These are phyloP conservation scores for Bipolaris bicolor DNA, from an alignment of 2,329 filamentous ascomycete genomes.

Conservation along the genomic window DNA sequence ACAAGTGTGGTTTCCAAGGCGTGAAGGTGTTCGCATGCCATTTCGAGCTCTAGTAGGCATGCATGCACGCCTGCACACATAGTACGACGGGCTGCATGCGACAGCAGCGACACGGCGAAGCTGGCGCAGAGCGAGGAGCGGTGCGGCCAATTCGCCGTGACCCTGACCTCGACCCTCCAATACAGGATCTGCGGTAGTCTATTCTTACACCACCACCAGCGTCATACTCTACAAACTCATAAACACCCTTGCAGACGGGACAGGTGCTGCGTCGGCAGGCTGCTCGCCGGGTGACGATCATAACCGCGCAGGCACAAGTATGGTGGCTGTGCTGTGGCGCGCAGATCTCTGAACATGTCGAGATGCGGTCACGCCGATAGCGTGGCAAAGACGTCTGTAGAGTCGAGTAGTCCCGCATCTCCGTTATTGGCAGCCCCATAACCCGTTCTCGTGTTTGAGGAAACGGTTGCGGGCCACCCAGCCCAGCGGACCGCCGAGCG, in stretches of 20 bases:
- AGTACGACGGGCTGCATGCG: background rate
- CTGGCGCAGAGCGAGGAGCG: background rate
- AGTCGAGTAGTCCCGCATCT: background rate
- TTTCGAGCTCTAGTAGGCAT: conserved; percentile 1
- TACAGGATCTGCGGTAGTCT: conserved; percentile 7
- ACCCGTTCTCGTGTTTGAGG: conserved; percentile 14
- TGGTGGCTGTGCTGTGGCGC: conserved; percentile 36
- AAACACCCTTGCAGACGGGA: conserved; percentile 15
- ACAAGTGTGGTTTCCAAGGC: conserved; percentile 11
- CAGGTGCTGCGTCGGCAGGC: conserved; percentile 5
- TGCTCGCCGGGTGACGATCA: conserved; percentile 17
- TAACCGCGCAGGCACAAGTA: conserved; percentile 15
- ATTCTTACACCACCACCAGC: conserved; percentile 10
- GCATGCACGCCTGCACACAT: background rate
- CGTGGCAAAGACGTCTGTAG: conserved; percentile 28
- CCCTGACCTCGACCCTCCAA: background rate
- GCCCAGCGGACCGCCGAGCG: conserved; percentile 21
- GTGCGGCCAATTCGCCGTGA: background rate
- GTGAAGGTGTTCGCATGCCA: conserved; percentile 20
- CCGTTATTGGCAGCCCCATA: conserved; percentile 27
- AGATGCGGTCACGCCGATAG: conserved; percentile 31
- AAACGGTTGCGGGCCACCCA: conserved; percentile 22
- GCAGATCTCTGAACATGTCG: conserved; percentile 19
- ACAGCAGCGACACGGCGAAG: background rate
- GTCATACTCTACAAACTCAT: conserved; percentile 1